These are phyloP conservation scores for Mycosphaerella arachidis DNA, from an alignment of 2,329 filamentous ascomycete genomes.

Conservation along the genomic window DNA sequence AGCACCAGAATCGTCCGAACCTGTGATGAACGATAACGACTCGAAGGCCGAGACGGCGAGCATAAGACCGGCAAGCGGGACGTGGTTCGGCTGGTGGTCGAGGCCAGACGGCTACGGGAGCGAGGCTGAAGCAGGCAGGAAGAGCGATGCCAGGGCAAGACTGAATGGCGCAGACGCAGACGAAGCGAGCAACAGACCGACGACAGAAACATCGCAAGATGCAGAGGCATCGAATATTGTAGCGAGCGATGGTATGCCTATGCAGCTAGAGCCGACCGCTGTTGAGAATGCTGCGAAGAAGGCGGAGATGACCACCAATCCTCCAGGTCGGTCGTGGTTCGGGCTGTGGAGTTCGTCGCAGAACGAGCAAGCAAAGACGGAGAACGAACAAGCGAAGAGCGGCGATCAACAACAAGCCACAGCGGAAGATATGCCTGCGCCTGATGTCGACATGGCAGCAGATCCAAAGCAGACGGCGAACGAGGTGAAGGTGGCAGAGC, in stretches of 20 bases:
- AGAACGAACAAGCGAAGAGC: conserved; percentile 21
- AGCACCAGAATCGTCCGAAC: conserved; percentile 43
- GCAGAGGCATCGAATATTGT: not conserved
- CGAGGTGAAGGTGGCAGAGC: conserved; percentile 2
- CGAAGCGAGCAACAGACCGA: conserved; percentile 39
- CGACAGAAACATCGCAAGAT: conserved; percentile 34
- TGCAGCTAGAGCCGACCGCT: not conserved
- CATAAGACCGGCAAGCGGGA: conserved; percentile 23
- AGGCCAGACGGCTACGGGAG: conserved; percentile 44
- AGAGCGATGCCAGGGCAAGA: conserved; percentile 24
- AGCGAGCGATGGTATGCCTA: not conserved
- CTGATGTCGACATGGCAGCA: conserved; percentile 14
- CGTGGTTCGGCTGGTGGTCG: conserved; percentile 50
- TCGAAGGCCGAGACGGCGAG: conserved; percentile 22
- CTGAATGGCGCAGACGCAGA: conserved; percentile 28
- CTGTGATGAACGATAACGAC: conserved; percentile 25
- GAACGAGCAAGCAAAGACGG: conserved; percentile 34
- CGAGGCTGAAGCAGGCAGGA: conserved; percentile 33
- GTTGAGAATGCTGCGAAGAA: conserved; percentile 9
- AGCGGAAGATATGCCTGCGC: conserved; percentile 14
- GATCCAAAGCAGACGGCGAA: conserved; percentile 9
- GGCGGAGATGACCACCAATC: conserved; percentile 23
- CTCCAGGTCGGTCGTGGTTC: conserved; percentile 43
- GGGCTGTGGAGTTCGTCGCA: conserved; percentile 47
- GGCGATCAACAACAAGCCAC: conserved; percentile 16